Percentiles rank a stretch among this genome's conserved stretches.
Evolutionary conservation across 768 basidiomycete species (phyloP).

Genomic region (Mycena venus): DNA sequence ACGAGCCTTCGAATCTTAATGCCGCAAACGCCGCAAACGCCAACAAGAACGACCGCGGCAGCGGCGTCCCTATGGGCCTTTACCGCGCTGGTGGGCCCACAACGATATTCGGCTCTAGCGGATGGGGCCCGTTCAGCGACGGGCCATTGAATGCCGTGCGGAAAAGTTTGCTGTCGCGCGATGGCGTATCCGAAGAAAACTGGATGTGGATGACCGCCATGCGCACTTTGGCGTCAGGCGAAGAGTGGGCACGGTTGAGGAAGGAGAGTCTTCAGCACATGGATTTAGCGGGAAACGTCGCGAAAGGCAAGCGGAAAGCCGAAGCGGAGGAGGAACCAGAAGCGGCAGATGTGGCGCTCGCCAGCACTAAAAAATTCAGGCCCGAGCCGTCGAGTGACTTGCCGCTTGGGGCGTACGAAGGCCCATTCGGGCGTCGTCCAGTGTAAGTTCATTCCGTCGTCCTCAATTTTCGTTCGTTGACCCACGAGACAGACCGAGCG

Average conservation of each 20-base stretch:
- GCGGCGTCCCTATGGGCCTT: constrained; percentile 71
- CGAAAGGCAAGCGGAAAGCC: constrained; percentile 46
- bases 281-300: constrained; percentile 56
- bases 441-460: constrained; percentile 62
- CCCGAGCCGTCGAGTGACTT: constrained; percentile 43
- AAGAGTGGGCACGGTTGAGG: constrained; percentile 73
- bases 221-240: constrained; percentile 72
- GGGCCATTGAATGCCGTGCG: constrained; percentile 88
- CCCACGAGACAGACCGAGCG: constrained; percentile 66
- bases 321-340: constrained; percentile 43
- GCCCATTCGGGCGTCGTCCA: constrained; percentile 83
- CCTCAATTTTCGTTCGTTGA: not conserved
- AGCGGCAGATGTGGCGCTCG: constrained; percentile 39
- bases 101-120: constrained; percentile 88
- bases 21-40: constrained; percentile 50
- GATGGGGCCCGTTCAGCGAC: constrained; percentile 91
- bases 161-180: constrained; percentile 82
- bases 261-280: constrained; percentile 65
- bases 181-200: constrained; percentile 88
- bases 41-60: constrained; percentile 59
- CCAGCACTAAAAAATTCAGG: constrained; percentile 42
- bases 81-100: constrained; percentile 95
- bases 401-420: constrained; percentile 84
- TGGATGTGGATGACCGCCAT: constrained; percentile 91
- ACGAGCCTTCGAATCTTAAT: constrained; percentile 55